A percentile compares a stretch with the other conserved stretches of the same genome.
phyloP scores from a whole-genome alignment of 2,329 filamentous ascomycete genomes.

The Arthrobotrys conoides region DNA sequence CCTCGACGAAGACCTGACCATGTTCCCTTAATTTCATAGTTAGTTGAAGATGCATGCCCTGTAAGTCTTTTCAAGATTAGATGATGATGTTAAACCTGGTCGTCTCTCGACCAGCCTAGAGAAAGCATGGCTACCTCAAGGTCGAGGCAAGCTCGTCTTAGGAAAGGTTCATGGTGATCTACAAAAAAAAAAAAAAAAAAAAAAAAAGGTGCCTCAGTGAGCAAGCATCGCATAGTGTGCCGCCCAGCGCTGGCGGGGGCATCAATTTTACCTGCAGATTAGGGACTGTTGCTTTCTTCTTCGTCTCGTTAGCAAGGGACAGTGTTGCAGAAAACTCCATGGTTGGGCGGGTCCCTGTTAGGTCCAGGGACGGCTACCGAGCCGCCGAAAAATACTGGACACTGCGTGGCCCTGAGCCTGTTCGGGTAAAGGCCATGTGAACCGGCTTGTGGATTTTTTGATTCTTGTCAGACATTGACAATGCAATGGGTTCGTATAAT shows the following conservation, averaged over 20 bases:
- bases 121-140: conserved; percentile 23
- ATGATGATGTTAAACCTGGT: conserved; percentile 30
- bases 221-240: conserved; percentile 51
- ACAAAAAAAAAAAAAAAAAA: conserved; percentile 10
- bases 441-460: conserved; percentile 8
- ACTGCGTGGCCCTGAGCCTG: conserved; percentile 33
- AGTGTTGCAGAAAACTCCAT: conserved; percentile 60
- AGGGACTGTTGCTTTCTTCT: conserved; percentile 58
- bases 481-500: conserved; percentile 9
- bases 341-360: conserved; percentile 55
- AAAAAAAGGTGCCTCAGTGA: conserved; percentile 35
- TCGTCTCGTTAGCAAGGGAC: conserved; percentile 50
- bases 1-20: conserved; percentile 24
- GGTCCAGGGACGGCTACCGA: conserved; percentile 50
- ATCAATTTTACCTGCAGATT: conserved; percentile 62
- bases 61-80: conserved; percentile 37
- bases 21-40: conserved; percentile 48
- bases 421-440: conserved; percentile 30
- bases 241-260: conserved; percentile 55
- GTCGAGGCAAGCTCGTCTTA: conserved; percentile 38
- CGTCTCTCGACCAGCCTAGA: conserved; percentile 27
- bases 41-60: conserved; percentile 27
- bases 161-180: conserved; percentile 42
- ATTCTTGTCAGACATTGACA: background rate
- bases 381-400: conserved; percentile 22